Percentiles rank a stretch among this genome's conserved stretches.
Evolutionary conservation across 139 green algal species (phyloP).

Genomic region (Coccomyxa sp.): DNA sequence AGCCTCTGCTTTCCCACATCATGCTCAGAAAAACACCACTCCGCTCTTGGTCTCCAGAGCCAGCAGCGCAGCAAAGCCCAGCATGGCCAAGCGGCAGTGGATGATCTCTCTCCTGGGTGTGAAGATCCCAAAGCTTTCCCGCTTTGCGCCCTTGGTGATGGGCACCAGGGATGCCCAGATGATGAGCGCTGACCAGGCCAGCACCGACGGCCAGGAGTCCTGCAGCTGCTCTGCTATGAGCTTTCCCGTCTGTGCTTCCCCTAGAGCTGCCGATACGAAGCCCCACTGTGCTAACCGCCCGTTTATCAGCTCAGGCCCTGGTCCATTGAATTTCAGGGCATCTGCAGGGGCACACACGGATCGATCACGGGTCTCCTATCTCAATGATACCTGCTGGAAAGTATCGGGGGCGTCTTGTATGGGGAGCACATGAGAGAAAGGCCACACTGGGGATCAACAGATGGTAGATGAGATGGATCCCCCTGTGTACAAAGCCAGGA

Average conservation of each 20-base stretch:
- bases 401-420: no score
- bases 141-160: conserved; percentile 59
- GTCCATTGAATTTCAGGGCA: conserved; percentile 23
- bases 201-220: neutral
- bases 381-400: no score
- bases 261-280: conserved; percentile 42
- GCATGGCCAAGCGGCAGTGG: conserved; percentile 75
- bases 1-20: no score
- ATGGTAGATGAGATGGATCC: no score
- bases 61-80: conserved; percentile 31
- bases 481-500: no score
- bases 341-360: conserved; percentile 7
- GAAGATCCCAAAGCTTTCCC: conserved; percentile 70
- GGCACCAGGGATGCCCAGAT: conserved; percentile 59
- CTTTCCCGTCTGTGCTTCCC: conserved; percentile 46
- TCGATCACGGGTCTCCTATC: no score
- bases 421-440: no score
- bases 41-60: conserved; percentile 11
- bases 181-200: conserved; percentile 11
- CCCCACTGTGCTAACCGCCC: conserved; percentile 73
- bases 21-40: conserved; percentile 14
- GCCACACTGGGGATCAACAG: no score
- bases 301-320: conserved; percentile 72
- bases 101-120: conserved; percentile 64
- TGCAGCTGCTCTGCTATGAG: conserved; percentile 46